Base-by-base conservation (phyloP, 2,329 filamentous ascomycete genomes). In the Macrophomina pseudophaseolina region DNA sequence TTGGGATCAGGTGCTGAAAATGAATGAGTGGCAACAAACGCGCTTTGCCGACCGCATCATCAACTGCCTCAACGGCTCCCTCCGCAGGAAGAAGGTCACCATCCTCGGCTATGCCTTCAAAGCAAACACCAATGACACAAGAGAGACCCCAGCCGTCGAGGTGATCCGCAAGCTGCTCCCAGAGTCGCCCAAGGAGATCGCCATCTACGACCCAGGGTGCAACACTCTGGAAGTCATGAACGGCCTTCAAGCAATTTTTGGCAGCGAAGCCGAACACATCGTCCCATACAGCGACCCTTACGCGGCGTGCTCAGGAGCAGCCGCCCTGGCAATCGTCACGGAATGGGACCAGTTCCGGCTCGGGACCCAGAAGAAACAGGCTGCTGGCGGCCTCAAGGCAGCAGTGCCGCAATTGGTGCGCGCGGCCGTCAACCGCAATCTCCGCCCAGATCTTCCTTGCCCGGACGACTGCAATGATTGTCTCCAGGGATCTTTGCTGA, bases 31-130 rank as follows among this genome's bases (percentile, higher is more conserved):
- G 78, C 90, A 92, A 71, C 86, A 89, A 69, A 83, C 88, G 60
- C 86, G 91, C 33, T 93, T 93, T 78, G 85, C 86, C 6, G 83
- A 85, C 69, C 85, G 87, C 58, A 86, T 93, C 51, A 86, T 92
- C 71, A 83, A 83, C 68, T 86, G 86, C 65, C 83, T 93, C 62
- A 88, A 91, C 78, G 88, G 89, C 74, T 91, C 88, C 9, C 81
- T 93, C 5, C 82, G 83, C 2, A 85, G 86, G 67, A 92, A 92
- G 81, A 92, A 91, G 79, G 81, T 93, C 35, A 76, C 89, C 2
- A 81, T 94, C 2, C 83, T 94, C 5, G 91, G 91, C 4, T 93
- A 90, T 71, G 89, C 91, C 8, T 94, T 92, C 80, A 94, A 94
- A 83, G 91, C 91, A 79, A 86, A 92, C 76, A 94, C 91, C 0